Base-by-base conservation (phyloP, 2,329 filamentous ascomycete genomes). In the Penicillium janthinellum region DNA sequence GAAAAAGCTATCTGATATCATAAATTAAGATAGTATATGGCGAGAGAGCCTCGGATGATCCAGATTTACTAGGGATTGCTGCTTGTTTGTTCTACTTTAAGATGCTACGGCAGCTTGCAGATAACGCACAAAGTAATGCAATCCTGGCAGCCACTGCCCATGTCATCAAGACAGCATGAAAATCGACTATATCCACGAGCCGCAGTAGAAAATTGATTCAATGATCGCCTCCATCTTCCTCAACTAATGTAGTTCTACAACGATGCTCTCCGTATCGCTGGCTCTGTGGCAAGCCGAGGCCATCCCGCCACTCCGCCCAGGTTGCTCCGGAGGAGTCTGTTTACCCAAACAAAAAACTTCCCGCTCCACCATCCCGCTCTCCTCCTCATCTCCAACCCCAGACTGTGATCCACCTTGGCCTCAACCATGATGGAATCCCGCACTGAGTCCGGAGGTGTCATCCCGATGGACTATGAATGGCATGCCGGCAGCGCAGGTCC, bases 381-480 rank as follows among this genome's bases (percentile, higher is more conserved):
- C 54, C 20, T 35, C 41, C 51, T 41, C 51, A 41, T 44, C 51
- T 47, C 54, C 48, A 52, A 35, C 52, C 56, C 61, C 44, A 59
- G 56, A 14, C 56, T 39, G 28, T 31, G 15, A 59, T 35, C 54
- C 37, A 59, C 54, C 20, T 14, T 11, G 34, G 52, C 45, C 12
- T 20, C 31, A 47, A 56, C n/a, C 57, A 72, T 50, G 58, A 79
- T 76, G 73, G 71, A 75, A 37, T 74, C 70, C 60, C 71, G 78
- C 50, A 71, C 77, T 31, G 51, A 42, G 15, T 39, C 51, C 35
- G 14, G 73, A 73, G 48, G 80, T 81, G 59, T 78, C 76, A 35
- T 53, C 71, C 80, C 79, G 20, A 82, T 82, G 80, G 80, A 82
- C 72, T 82, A 81, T 67, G 77, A 81, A 70, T 82, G 78, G 78